These are phyloP conservation scores for Candida khao-thaluensis DNA, from an alignment of 805 yeast genomes.

Conservation along the genomic window DNA sequence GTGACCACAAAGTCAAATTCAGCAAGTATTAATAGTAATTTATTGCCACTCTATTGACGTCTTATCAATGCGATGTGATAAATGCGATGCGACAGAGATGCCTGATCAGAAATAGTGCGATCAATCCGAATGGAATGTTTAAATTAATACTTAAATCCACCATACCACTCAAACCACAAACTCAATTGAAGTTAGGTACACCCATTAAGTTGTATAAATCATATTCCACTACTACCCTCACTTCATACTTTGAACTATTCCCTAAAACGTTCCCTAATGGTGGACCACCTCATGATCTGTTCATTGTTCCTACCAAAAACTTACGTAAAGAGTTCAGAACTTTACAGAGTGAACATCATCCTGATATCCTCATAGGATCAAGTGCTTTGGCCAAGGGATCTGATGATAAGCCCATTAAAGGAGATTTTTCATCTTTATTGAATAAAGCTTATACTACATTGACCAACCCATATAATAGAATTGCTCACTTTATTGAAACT, in stretches of 20 bases:
- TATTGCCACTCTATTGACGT: no score
- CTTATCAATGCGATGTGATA: no score
- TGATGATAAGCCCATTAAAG: constrained; percentile 14
- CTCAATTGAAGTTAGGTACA: no score
- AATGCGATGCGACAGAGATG: no score
- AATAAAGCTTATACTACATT: constrained; percentile 78
- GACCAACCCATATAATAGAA: constrained; percentile 64
- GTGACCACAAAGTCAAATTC: no score
- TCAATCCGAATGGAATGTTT: no score
- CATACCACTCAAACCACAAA: no score
- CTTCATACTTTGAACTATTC: constrained; percentile 58
- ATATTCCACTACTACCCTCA: constrained; percentile 1
- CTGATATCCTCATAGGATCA: constrained; percentile 56
- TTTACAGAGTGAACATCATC: constrained; percentile 76
- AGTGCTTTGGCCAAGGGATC: constrained; percentile 16
- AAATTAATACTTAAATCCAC: no score
- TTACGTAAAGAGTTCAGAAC: constrained; percentile 73
- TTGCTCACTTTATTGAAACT: constrained; percentile 36
- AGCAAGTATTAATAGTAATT: no score
- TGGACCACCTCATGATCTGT: constrained; percentile 61
- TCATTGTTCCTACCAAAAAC: constrained; percentile 51
- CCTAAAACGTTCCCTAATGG: constrained; percentile 72
- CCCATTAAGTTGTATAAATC: no score
- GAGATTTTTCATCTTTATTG: constrained; percentile 49
- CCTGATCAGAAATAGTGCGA: no score